Percentiles rank a stretch among this genome's conserved stretches.
phyloP scores from a whole-genome alignment of 2,329 filamentous ascomycete species.

The Ophiostoma sp. region DNA sequence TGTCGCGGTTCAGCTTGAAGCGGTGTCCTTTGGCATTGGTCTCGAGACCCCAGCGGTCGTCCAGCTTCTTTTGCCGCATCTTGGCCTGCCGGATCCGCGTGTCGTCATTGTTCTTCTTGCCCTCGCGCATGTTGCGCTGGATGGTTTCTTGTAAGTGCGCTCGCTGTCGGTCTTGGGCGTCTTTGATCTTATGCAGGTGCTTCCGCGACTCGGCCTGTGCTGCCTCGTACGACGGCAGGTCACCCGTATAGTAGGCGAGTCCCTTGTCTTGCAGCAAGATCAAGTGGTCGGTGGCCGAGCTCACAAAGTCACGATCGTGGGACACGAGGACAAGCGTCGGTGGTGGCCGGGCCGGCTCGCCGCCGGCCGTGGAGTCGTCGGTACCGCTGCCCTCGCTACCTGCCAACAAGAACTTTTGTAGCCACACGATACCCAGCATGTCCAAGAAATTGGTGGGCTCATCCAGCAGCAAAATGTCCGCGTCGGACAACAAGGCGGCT shows the following conservation, averaged over 20 bases:
- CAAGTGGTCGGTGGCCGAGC: constrained; percentile 73
- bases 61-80: constrained; percentile 79
- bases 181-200: constrained; percentile 72
- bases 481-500: constrained; percentile 66
- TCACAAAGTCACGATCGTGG: constrained; percentile 77
- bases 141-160: constrained; percentile 80
- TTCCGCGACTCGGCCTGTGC: constrained; percentile 67
- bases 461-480: constrained; percentile 78
- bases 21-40: constrained; percentile 69
- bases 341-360: background rate
- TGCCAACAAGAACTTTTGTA: constrained; percentile 67
- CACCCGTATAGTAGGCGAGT: constrained; percentile 69
- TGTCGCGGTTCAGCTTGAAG: constrained; percentile 79
- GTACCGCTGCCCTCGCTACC: background rate
- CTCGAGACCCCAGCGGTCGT: constrained; percentile 76
- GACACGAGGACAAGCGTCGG: constrained; percentile 77
- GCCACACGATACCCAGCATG: constrained; percentile 79
- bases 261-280: constrained; percentile 70
- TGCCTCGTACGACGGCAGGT: constrained; percentile 69
- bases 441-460: constrained; percentile 89
- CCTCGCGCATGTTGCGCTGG: constrained; percentile 69
- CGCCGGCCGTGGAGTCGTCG: background rate
- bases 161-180: constrained; percentile 77
- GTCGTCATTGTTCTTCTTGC: constrained; percentile 75
- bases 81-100: constrained; percentile 86